Percentiles rank a stretch among this genome's conserved stretches.
These are phyloP conservation scores for Polyporus tsugae DNA, from an alignment of 1,284 basidiomycete species.

Conservation along the genomic window DNA sequence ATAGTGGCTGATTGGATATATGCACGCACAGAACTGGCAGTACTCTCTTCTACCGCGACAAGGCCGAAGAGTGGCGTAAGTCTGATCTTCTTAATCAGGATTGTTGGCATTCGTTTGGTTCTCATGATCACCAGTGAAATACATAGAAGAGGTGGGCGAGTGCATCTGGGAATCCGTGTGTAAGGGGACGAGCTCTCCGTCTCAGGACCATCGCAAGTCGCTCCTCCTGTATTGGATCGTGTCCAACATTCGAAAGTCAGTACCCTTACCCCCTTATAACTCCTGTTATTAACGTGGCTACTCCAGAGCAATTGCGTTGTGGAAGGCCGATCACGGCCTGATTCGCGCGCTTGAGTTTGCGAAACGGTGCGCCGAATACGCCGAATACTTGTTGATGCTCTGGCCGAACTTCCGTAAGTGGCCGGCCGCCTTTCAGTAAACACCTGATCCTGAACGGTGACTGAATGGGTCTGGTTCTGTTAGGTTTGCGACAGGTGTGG, in stretches of 20 bases:
- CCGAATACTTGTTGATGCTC: slow-evolving; percentile 67
- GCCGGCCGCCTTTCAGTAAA: background rate
- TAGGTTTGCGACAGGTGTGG: slow-evolving; percentile 27
- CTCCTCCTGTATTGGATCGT: slow-evolving; percentile 81
- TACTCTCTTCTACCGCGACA: slow-evolving; percentile 61
- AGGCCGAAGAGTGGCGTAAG: slow-evolving; percentile 79
- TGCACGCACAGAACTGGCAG: slow-evolving; percentile 41
- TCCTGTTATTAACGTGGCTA: slow-evolving; percentile 5
- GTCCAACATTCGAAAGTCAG: slow-evolving; percentile 51
- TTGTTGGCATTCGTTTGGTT: slow-evolving; percentile 23
- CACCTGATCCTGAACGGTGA: background rate
- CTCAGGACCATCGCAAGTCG: slow-evolving; percentile 52
- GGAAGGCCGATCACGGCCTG: slow-evolving; percentile 65
- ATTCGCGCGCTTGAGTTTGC: slow-evolving; percentile 68
- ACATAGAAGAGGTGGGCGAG: slow-evolving; percentile 62
- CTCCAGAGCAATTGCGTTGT: slow-evolving; percentile 62
- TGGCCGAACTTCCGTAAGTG: slow-evolving; percentile 70
- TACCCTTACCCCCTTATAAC: background rate
- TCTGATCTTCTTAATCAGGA: slow-evolving; percentile 29
- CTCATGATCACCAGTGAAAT: slow-evolving; percentile 60
- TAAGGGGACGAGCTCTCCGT: background rate
- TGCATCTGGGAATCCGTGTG: slow-evolving; percentile 54
- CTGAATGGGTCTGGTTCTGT: background rate
- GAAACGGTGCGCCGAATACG: slow-evolving; percentile 61
- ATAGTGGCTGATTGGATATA: slow-evolving; percentile 6